Percentiles rank a stretch among this genome's conserved stretches.
Evolutionary conservation across 768 basidiomycete genomes (phyloP).

Genomic region (Tricholoma terreum): DNA sequence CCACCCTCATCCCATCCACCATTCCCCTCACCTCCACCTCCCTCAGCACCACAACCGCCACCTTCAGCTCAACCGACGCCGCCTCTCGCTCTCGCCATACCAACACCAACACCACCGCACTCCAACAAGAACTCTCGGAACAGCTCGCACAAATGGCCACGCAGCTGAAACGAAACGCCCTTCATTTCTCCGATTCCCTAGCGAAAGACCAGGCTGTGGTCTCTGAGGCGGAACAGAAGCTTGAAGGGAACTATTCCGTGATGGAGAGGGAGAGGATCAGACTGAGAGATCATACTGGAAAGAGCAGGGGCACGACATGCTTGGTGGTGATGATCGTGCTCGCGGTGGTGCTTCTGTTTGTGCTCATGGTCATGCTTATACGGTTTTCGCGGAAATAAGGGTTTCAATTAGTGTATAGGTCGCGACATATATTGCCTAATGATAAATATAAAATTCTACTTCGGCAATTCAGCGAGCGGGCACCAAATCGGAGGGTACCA

Average conservation of each 20-base stretch:
- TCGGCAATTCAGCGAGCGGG: constrained; percentile 27
- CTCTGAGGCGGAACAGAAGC: constrained; percentile 60
- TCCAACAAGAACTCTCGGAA: constrained; percentile 72
- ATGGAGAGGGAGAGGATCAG: constrained; percentile 66
- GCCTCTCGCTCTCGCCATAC: constrained; percentile 45
- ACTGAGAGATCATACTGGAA: constrained; percentile 58
- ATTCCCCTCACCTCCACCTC: constrained; percentile 24
- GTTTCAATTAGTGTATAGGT: too few species aligned
- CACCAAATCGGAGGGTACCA: constrained; percentile 44
- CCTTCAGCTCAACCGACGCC: constrained; percentile 20
- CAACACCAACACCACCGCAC: constrained; percentile 52
- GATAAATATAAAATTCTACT: background rate
- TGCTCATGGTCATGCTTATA: constrained; percentile 71
- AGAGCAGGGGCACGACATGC: constrained; percentile 72
- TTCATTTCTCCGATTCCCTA: constrained; percentile 72
- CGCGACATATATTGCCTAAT: too few species aligned
- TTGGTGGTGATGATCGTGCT: constrained; percentile 61
- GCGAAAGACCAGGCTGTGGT: constrained; percentile 74
- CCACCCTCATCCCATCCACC: constrained; percentile 30
- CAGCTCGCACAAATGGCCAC: constrained; percentile 84
- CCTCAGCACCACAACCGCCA: constrained; percentile 22
- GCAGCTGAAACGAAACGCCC: constrained; percentile 80
- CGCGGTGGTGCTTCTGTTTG: constrained; percentile 64
- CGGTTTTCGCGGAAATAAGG: constrained; percentile 34
- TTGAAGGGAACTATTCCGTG: constrained; percentile 68